These are phyloP conservation scores for Ophiostoma himal-ulmi DNA, from an alignment of 2,329 filamentous ascomycete species.

Conservation along the genomic window DNA sequence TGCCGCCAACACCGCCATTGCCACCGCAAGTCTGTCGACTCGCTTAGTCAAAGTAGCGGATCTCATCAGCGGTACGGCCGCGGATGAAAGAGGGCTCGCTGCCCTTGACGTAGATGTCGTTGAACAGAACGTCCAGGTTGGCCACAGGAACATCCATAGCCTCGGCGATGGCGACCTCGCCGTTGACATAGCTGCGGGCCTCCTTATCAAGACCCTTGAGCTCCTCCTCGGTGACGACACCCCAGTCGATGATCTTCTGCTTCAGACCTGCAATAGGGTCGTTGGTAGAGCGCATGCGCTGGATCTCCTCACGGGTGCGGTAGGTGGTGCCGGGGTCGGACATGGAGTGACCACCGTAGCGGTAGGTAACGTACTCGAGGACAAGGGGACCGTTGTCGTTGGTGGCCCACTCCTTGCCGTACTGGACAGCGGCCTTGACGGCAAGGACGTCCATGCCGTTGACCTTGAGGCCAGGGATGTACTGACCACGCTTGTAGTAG, in stretches of 20 bases:
- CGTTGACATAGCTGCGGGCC: slow-evolving; percentile 76
- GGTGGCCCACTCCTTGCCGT: slow-evolving; percentile 81
- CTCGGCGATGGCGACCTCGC: slow-evolving; percentile 86
- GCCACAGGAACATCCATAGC: slow-evolving; percentile 75
- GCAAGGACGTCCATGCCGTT: slow-evolving; percentile 99
- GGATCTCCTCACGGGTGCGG: slow-evolving; percentile 97
- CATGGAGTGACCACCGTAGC: slow-evolving; percentile 99
- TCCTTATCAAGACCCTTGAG: slow-evolving; percentile 96
- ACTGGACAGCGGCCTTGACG: slow-evolving; percentile 91
- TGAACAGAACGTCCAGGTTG: slow-evolving; percentile 77
- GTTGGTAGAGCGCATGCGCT: slow-evolving; percentile 98
- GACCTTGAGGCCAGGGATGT: slow-evolving; percentile 98
- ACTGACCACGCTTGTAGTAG: slow-evolving; percentile 99
- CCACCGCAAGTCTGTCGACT: background rate
- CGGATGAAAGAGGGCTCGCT: slow-evolving; percentile 83
- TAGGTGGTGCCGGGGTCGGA: slow-evolving; percentile 99
- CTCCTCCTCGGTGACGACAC: slow-evolving; percentile 84
- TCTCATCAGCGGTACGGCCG: slow-evolving; percentile 85
- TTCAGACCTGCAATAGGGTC: slow-evolving; percentile 97
- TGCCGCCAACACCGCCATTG: background rate
- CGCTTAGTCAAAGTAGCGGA: slow-evolving; percentile 69
- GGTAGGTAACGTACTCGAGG: slow-evolving; percentile 98
- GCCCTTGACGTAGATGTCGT: slow-evolving; percentile 92
- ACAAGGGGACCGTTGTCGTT: slow-evolving; percentile 88
- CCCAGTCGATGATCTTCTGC: slow-evolving; percentile 97